Conservation (phyloP, 2,329 filamentous ascomycete genomes). For the Fusarium phyllophilum region DNA sequence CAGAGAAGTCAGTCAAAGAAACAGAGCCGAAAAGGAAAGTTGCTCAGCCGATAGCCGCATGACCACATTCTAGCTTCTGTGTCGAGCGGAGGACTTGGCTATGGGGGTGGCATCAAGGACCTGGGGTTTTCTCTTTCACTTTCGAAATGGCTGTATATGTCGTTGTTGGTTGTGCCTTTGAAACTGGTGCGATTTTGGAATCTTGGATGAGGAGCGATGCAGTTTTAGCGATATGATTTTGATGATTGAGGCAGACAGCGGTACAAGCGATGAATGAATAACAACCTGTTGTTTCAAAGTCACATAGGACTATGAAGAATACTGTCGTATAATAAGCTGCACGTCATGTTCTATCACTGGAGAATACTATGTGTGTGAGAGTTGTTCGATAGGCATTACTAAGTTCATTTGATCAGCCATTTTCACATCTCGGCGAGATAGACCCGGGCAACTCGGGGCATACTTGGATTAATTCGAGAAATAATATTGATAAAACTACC, state of each 20-base stretch:
- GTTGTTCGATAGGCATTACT: not conserved
- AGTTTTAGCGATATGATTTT: conserved; percentile 13
- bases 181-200: not conserved
- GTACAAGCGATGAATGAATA: not conserved
- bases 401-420: not conserved
- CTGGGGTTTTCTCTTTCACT: not conserved
- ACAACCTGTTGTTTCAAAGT: not conserved
- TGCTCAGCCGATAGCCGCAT: not conserved
- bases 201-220: conserved; percentile 8
- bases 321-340: not conserved
- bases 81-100: not conserved
- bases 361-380: not conserved
- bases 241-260: not conserved
- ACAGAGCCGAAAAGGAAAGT: not conserved
- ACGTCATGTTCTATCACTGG: not conserved
- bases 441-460: not conserved
- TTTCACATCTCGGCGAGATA: not conserved
- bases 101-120: not conserved
- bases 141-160: not conserved
- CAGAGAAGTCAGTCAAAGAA: not conserved
- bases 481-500: not conserved
- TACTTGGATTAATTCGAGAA: not conserved
- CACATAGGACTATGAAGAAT: not conserved
- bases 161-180: not conserved
- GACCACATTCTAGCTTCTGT: not conserved